These are phyloP conservation scores for Saprolegnia parasitica DNA, from an alignment of 352 stramenopile species.

Conservation along the genomic window DNA sequence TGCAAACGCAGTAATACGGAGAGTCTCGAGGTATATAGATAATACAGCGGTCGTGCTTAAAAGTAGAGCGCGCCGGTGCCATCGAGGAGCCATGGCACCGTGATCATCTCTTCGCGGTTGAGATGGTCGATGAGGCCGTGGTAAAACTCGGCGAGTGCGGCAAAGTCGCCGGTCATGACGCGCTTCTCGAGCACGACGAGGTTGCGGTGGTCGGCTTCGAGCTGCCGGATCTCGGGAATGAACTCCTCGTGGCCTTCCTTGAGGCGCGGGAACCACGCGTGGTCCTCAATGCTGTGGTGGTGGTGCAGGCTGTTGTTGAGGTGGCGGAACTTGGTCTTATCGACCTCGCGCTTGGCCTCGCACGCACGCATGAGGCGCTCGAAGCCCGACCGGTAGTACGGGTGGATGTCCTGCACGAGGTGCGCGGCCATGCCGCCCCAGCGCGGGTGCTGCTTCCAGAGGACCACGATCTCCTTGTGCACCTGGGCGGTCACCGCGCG, in stretches of 20 bases:
- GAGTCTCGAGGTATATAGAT: too few relatives aligned
- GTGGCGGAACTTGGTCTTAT: slow-evolving; percentile 12
- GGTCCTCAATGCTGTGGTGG: slow-evolving; percentile 18
- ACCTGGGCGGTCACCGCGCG: not conserved
- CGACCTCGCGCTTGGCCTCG: not conserved
- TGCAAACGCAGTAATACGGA: too few relatives aligned
- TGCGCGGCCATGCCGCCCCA: slow-evolving; percentile 8
- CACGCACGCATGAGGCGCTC: not conserved
- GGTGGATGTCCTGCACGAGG: slow-evolving; percentile 20
- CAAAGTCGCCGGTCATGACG: slow-evolving; percentile 9
- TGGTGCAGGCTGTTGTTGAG: slow-evolving; percentile 18
- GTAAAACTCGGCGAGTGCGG: slow-evolving; percentile 14
- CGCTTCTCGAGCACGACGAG: slow-evolving; percentile 9
- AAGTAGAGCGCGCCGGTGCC: slow-evolving; percentile 20
- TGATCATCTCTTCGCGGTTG: slow-evolving; percentile 24
- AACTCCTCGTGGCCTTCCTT: slow-evolving; percentile 14
- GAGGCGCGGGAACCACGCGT: slow-evolving; percentile 19
- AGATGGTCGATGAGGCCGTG: slow-evolving; percentile 19
- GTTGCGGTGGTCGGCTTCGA: slow-evolving; percentile 19
- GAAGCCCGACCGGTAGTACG: slow-evolving; percentile 10
- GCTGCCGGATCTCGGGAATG: not conserved
- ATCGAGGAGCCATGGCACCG: slow-evolving; percentile 20
- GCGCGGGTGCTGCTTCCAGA: slow-evolving; percentile 15
- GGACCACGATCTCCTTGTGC: not conserved
- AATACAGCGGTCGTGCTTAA: not conserved